Percentiles rank a stretch among this genome's conserved stretches.
Evolutionary conservation across 306 rosid genomes (phyloP).

Genomic region (Ochetophila trinervis): DNA sequence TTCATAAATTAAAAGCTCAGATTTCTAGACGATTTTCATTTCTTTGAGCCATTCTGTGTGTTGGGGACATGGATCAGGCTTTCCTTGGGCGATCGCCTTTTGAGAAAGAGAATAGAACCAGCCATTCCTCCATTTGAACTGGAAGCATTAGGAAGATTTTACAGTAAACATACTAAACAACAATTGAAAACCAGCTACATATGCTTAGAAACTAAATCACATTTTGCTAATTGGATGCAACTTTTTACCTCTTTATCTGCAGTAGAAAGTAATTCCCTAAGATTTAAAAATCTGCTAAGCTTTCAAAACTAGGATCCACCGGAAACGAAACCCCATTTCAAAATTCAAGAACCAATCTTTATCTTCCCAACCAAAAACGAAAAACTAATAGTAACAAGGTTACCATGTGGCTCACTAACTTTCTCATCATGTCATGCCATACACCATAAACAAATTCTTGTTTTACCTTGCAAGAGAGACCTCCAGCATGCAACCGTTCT

Average conservation of each 20-base stretch:
- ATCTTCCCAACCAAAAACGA: no score
- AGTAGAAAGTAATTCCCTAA: conserved; percentile 32
- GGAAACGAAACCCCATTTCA: neutral
- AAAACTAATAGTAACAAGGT: no score
- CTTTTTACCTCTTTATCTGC: conserved; percentile 90
- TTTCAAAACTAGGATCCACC: neutral
- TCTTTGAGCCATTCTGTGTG: conserved; percentile 86
- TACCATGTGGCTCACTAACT: neutral
- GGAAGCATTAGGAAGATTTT: conserved; percentile 27
- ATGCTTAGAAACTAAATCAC: neutral
- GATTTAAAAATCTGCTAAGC: neutral
- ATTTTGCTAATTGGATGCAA: neutral
- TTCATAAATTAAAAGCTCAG: neutral
- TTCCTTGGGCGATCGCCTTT: conserved; percentile 63
- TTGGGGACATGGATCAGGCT: conserved; percentile 80
- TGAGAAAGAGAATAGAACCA: conserved; percentile 80
- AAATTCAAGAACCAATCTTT: neutral
- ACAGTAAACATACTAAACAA: conserved; percentile 11
- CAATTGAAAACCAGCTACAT: conserved; percentile 6
- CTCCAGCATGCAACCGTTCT: conserved; percentile 61
- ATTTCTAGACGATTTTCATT: conserved; percentile 52
- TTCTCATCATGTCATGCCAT: neutral
- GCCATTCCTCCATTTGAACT: conserved; percentile 98
- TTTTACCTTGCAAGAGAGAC: conserved; percentile 88
- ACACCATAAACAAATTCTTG: neutral